These are phyloP conservation scores for Poronia punctata DNA, from an alignment of 495 filamentous ascomycete species.

Conservation along the genomic window DNA sequence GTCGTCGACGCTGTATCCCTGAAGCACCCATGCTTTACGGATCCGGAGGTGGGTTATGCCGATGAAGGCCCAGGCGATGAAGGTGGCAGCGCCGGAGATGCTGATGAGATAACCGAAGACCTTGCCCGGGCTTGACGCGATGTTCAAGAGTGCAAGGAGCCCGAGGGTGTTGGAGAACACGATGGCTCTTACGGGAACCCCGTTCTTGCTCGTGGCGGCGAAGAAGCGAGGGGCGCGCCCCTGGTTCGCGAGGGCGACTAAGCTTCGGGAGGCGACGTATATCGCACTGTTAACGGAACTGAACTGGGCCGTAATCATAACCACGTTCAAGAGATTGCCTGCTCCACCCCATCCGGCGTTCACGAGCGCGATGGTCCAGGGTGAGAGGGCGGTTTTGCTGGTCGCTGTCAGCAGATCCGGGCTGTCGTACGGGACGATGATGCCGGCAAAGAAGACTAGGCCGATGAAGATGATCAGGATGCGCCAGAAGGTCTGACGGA, in stretches of 20 bases:
- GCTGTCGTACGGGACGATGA: conserved; percentile 48
- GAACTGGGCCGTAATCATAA: conserved; percentile 57
- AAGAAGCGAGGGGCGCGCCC: conserved; percentile 52
- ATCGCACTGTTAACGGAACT: conserved; percentile 64
- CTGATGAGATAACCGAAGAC: conserved; percentile 51
- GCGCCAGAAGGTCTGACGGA: conserved; percentile 58
- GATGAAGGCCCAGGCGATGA: conserved; percentile 59
- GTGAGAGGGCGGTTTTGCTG: conserved; percentile 47
- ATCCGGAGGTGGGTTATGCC: conserved; percentile 43
- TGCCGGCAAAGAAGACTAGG: conserved; percentile 57
- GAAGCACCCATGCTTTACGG: conserved; percentile 56
- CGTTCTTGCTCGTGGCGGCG: conserved; percentile 39
- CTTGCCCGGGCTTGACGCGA: conserved; percentile 45
- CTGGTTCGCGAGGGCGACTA: conserved; percentile 51
- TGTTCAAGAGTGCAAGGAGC: conserved; percentile 50
- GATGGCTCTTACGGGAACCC: conserved; percentile 49
- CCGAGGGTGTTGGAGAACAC: conserved; percentile 47
- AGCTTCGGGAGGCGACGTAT: conserved; percentile 60
- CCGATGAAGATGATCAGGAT: conserved; percentile 60
- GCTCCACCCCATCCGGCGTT: conserved; percentile 54
- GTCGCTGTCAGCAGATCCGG: conserved; percentile 40
- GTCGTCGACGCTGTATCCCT: conserved; percentile 45
- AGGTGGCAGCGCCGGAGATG: conserved; percentile 47
- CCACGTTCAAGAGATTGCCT: conserved; percentile 61
- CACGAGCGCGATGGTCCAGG: conserved; percentile 50